Percentiles rank a stretch among this genome's conserved stretches.
Conservation (phyloP, 2,329 filamentous ascomycete species). For the Aspergillus piperis region DNA sequence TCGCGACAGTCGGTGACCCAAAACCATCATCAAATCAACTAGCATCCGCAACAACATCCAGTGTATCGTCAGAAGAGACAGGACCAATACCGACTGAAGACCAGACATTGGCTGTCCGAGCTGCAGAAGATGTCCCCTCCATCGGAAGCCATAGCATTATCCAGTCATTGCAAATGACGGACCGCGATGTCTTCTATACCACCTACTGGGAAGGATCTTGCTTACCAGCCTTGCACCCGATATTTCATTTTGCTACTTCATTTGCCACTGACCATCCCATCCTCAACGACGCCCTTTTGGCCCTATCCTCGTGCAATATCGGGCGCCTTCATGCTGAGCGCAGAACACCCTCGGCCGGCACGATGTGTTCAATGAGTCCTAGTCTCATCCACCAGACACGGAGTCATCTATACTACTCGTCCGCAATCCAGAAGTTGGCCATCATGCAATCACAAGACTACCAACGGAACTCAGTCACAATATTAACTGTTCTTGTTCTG, state of each 20-base stretch:
- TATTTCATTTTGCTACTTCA: constrained; percentile 17
- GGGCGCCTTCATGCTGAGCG: constrained; percentile 20
- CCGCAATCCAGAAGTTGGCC: constrained; percentile 21
- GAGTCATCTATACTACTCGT: constrained; percentile 29
- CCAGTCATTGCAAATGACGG: constrained; percentile 23
- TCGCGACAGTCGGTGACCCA: not conserved
- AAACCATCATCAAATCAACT: not conserved
- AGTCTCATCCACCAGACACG: constrained; percentile 24
- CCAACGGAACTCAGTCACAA: constrained; percentile 2
- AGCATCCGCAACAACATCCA: not conserved
- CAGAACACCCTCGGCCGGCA: not conserved
- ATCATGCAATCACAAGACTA: constrained; percentile 11
- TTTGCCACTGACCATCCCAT: not conserved
- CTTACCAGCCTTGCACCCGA: constrained; percentile 26
- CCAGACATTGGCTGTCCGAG: not conserved
- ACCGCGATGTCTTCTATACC: constrained; percentile 27
- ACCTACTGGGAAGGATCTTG: constrained; percentile 30
- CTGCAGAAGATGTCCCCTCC: not conserved
- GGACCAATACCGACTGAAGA: not conserved
- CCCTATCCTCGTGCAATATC: constrained; percentile 25
- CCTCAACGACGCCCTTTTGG: constrained; percentile 22
- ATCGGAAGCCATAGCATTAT: constrained; percentile 10
- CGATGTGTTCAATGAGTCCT: constrained; percentile 16
- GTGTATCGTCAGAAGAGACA: not conserved
- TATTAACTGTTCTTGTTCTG: constrained; percentile 17